Conservation (phyloP, 1,284 basidiomycete genomes). For the Trametes polyzona region DNA sequence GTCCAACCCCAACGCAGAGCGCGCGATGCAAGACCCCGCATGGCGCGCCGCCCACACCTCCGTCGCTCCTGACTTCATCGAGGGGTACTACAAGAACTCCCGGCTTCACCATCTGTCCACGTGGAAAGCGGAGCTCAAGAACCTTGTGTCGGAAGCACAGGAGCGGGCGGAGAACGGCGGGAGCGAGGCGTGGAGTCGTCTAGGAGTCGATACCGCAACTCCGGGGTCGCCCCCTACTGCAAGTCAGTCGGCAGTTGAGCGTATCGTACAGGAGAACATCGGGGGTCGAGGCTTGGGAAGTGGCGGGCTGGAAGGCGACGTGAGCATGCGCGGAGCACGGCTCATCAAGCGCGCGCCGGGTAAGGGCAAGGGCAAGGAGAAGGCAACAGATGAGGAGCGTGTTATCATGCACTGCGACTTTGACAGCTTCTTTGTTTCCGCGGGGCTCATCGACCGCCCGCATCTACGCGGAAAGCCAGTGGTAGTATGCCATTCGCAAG, state of each 20-base stretch:
- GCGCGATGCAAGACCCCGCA: constrained; percentile 76
- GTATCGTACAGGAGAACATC: constrained; percentile 33
- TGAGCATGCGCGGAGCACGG: constrained; percentile 65
- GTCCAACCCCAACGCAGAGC: constrained; percentile 74
- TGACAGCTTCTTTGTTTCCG: constrained; percentile 96
- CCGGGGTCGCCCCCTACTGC: constrained; percentile 25
- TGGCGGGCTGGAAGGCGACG: constrained; percentile 29
- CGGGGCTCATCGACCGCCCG: constrained; percentile 79
- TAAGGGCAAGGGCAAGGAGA: constrained; percentile 61
- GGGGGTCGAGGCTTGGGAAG: constrained; percentile 24
- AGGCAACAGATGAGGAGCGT: constrained; percentile 48
- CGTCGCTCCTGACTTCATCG: constrained; percentile 84
- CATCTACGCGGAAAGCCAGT: constrained; percentile 85
- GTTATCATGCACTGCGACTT: constrained; percentile 96
- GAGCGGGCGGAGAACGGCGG: constrained; percentile 60
- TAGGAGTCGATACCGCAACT: background rate
- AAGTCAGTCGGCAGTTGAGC: constrained; percentile 31
- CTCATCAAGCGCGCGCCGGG: constrained; percentile 52
- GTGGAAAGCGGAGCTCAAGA: constrained; percentile 91
- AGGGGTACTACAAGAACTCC: constrained; percentile 90
- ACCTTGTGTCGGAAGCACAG: constrained; percentile 81
- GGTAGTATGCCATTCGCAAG: constrained; percentile 94
- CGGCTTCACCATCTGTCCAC: constrained; percentile 90
- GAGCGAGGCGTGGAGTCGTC: constrained; percentile 30
- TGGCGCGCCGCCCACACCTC: constrained; percentile 92